Evolutionary conservation across 805 yeast genomes (phyloP), one percentile per base, ranked within the genome.

Genomic region (Suhomyces tanzawaensis): DNA sequence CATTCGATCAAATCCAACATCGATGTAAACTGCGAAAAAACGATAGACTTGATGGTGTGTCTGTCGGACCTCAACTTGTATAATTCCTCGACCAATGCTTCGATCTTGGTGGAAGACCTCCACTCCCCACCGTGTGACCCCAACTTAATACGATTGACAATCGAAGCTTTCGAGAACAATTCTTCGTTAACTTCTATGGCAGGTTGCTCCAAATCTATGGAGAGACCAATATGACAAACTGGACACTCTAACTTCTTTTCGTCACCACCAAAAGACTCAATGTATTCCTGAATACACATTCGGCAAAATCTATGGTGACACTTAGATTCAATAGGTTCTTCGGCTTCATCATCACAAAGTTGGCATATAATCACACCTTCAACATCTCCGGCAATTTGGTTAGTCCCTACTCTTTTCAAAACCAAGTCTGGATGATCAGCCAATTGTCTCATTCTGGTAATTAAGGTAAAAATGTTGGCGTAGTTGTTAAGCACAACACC

Each of bases 391-490:
- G 68, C 44, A 7, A 43, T 61, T 47, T 49, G 60, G 48, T 52
- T 63, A 8, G 64, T 53, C 3, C 76, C 76, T 21, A 81, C 73
- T 36, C 90, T 71, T 48, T 89, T 81, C 55, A 93, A 68, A 1
- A 93, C 97, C 45, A 93, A 69, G 64, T 93, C 99, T 0, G 99
- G 99, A 61, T 93, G 99, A 59, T 93, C 99, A 0, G 99, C 98
- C 51, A 93, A 70, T 62, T 93, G 99, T 52, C 99, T 78, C 99
- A 93, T 95, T 52, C 99, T 72, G 0, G 99, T 93, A 53, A 93
- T 90, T 40, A 93, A 72, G 0, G 98, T 90, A 66, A 93, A 93
- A 53, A 93, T 93, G 54, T 93, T 93, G 32, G 99, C 99, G 64
- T 93, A 93, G 60, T 93, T 93, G 64, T 93, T 93, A 41, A 93